Evolutionary conservation across 352 stramenopile species (phyloP), one percentile per base, ranked within the genome.

Genomic region (Thalassiosira pacifica): DNA sequence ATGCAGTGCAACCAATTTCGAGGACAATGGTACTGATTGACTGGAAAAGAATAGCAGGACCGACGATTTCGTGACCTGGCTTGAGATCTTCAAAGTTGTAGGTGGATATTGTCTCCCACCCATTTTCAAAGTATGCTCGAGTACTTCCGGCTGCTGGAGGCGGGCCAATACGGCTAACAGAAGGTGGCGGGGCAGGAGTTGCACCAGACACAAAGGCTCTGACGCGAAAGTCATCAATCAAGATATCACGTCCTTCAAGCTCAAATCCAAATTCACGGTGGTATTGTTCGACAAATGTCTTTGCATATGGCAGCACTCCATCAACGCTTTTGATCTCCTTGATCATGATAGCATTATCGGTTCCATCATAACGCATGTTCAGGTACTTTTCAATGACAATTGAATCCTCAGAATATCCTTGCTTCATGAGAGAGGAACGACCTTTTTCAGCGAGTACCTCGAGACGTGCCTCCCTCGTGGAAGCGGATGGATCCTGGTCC

Each of bases 331-430:
- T 67, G 11, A 22, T 76, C 34, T 82, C 77, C 27, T 76, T 81
- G 42, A 95, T 98, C 97, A 99, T 99, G 29, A 99, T 96, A 26
- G 97, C 97, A 76, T 97, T 99, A 84, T 99, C 98, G 0, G 98
- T 99, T 32, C 98, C 98, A 76, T 99, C 92, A 88, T 99, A 99
- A 16, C 98, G 95, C 92, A 99, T 97, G 87, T 99, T 99, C 52
- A 99, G 90, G 88, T 98, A 99, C 69, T 96, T 97, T 87, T 99
- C 96, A 63, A 97, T 94, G 60, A 96, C 88, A 52, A 99, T 96
- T 55, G 96, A 78, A 22, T 92, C 82, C 27, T 90, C 61, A 0
- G 71, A 71, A 71, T 97, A 97, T 29, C 95, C 97, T 83, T 98
- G 96, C 26, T 78, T 85, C 63, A 95, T 93, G 65, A 99, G 96